Percentiles rank a stretch among this genome's conserved stretches.
These are phyloP conservation scores for Lanzia echinophila DNA, from an alignment of 2,329 filamentous ascomycete species.

Conservation along the genomic window DNA sequence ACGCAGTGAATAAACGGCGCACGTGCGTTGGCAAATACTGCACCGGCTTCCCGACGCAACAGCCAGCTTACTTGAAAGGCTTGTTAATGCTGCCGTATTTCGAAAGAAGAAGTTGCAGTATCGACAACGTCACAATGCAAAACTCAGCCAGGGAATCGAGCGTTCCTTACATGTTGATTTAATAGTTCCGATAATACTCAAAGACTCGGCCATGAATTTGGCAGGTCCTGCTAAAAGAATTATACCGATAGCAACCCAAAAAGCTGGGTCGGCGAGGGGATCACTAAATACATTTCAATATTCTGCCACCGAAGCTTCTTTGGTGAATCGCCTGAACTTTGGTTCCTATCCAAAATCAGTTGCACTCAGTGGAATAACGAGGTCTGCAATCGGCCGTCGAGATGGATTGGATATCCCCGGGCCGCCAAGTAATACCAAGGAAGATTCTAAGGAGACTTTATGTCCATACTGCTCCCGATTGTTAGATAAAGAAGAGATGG, in stretches of 20 bases:
- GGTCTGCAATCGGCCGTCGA: background rate
- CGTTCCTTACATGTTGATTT: background rate
- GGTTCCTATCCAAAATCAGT: constrained; percentile 3
- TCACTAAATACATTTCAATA: background rate
- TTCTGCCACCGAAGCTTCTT: constrained; percentile 5
- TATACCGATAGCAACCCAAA: background rate
- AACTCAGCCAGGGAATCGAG: background rate
- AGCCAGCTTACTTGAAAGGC: background rate
- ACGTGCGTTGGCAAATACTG: too few relatives aligned
- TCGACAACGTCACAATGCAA: constrained; percentile 1
- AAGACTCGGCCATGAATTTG: too few relatives aligned
- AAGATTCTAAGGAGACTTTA: background rate
- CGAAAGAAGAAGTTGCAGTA: constrained; percentile 1
- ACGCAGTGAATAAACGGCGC: too few relatives aligned
- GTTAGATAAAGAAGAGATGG: too few relatives aligned
- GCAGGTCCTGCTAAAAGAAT: too few relatives aligned
- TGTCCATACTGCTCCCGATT: too few relatives aligned
- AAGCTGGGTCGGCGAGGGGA: background rate
- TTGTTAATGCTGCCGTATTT: constrained; percentile 1
- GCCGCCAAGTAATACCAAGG: background rate
- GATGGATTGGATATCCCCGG: background rate
- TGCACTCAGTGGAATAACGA: background rate
- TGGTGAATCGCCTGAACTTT: constrained; percentile 1
- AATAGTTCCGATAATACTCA: background rate
- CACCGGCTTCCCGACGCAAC: background rate